Evolutionary conservation across 2,329 filamentous ascomycete genomes (phyloP), one percentile per base, ranked within the genome.

Genomic region (Aureobasidium leucospermi): DNA sequence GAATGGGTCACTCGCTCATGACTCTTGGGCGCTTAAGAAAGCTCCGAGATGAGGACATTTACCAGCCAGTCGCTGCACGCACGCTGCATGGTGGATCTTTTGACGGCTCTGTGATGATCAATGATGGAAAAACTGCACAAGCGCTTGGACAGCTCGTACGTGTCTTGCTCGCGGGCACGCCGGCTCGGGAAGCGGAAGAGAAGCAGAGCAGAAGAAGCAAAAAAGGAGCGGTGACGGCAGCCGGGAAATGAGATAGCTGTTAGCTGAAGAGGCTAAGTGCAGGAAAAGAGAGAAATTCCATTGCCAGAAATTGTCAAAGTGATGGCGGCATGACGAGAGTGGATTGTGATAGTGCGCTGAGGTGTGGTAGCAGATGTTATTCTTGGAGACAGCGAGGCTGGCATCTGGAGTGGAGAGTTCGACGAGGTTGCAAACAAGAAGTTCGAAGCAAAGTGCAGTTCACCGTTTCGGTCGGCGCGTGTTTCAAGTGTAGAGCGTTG

Each of bases 141-240:
- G 43, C 55, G 42, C 43, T 47, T 48, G 42, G 43, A 47, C 42
- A 41, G 43, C 16, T 38, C 13, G 29, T 56, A 31, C 4, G 6
- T 34, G 36, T 16, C 6, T 31, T 47, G 10, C 16, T 11, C 8
- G 28, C 29, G 41, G 39, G 32, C 32, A 19, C 23, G 16, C 41
- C 13, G 42, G 42, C 19, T 46, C 52, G 52, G 52, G 32, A 46
- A 45, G 16, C 41, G 41, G 41, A 36, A 55, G 32, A 57, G 41
- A 57, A 46, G 53, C 53, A 57, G 31, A 46, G 42, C 29, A 48
- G 43, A 58, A 48, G 55, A 58, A 48, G 42, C 42, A 47, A 58
- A 43, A 46, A 58, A 36, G 15, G 34, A 58, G 55, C 55, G 55
- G 55, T 58, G 43, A 48, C 55, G 36, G 42, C 29, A 16, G 46